Evolutionary conservation across 2,329 filamentous ascomycete genomes (phyloP), one percentile per base, ranked within the genome.

Genomic region (Colletotrichum viniferum): DNA sequence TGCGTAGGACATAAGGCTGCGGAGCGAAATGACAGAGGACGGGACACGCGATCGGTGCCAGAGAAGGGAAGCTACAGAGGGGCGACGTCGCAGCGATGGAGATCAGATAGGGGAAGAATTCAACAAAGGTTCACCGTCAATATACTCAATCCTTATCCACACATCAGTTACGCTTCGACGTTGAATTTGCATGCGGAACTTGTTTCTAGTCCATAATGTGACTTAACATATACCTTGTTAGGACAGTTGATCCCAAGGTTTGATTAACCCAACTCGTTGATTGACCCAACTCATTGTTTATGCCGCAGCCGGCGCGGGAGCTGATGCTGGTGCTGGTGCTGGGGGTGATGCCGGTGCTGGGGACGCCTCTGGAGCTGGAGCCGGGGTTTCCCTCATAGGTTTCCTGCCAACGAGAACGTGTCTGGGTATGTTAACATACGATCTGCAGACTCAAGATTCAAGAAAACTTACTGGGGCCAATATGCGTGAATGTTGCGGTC

Each of bases 1-100:
- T 43, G 16, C 5, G 1, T 8, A 43, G 38, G 38, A 43, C 0
- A 1, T 18, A 0, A 38, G n/a, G 43, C 38, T 43, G 38, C 38
- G 0, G 0, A 43, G 38, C 18, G 38, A 43, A 2, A 0, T 2
- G 38, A 24, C 24, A 24, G 24, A 43, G 0, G 38, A n/a, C 0
- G 38, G 38, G 18, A 0, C 9, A 12, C 18, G 18, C 18, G 0
- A n/a, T n/a, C 0, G 0, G 0, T 43, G 38, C 18, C 12, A 12
- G 18, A n/a, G 38, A n/a, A 18, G 2, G 16, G 16, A 10, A 10
- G 38, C 38, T 5, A 1, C 0, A 0, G 16, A 43, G 38, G 16
- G n/a, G 38, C 38, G 2, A 43, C 38, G 16, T 43, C 2, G 8
- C 0, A 18, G 8, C 4, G 3, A 43, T 10, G 38, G 2, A 43